Conservation (phyloP, 306 rosid genomes). For the Ceratonia siliqua region DNA sequence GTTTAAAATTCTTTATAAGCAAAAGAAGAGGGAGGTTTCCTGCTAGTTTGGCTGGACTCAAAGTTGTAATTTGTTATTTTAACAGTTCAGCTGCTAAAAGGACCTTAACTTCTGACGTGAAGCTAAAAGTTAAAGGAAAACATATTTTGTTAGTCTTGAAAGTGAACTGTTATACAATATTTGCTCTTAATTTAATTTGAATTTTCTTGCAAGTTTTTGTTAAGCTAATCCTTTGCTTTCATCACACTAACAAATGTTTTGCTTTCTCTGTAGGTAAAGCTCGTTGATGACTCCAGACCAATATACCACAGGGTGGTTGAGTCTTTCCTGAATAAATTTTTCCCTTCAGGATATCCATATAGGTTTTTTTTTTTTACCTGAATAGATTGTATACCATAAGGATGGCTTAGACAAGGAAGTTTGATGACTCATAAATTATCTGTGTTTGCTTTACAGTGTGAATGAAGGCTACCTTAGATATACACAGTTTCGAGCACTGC, state of each 20-base stretch:
- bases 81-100: neutral
- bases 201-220: neutral
- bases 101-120: neutral
- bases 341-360: constrained; percentile 92
- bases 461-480: constrained; percentile 92
- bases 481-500: constrained; percentile 92
- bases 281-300: constrained; percentile 76
- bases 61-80: constrained; percentile 7
- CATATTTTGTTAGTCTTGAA: neutral
- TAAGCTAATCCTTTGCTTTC: neutral
- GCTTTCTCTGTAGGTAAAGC: constrained; percentile 42
- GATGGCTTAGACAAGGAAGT: neutral
- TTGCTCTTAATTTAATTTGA: constrained; percentile 1
- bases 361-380: constrained; percentile 48
- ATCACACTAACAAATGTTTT: constrained; percentile 5
- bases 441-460: constrained; percentile 54
- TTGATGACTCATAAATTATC: neutral
- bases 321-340: constrained; percentile 71
- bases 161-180: neutral
- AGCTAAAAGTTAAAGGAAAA: neutral
- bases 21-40: neutral
- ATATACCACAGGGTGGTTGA: constrained; percentile 55
- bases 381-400: neutral
- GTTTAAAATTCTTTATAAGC: neutral
- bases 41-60: neutral